A percentile compares a stretch with the other conserved stretches of the same genome.
phyloP scores from a whole-genome alignment of 257 asterid species.

The Vinca minor region DNA sequence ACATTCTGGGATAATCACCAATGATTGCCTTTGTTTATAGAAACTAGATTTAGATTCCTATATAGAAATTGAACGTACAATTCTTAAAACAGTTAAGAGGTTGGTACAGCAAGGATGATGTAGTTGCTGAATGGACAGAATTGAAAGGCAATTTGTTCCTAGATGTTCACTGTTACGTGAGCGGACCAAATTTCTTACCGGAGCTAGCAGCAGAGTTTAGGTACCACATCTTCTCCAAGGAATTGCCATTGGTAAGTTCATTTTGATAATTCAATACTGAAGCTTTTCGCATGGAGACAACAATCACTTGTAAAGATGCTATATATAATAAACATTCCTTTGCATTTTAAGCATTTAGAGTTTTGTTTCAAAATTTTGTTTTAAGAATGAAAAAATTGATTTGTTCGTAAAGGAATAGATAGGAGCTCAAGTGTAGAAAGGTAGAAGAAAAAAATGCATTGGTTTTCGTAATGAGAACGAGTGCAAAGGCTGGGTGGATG shows the following conservation, averaged over 20 bases:
- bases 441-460: too few species aligned
- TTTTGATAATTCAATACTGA: background rate
- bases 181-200: conserved; percentile 59
- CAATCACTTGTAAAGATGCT: background rate
- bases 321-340: background rate
- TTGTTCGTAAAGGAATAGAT: too few species aligned
- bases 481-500: too few species aligned
- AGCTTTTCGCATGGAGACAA: background rate
- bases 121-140: conserved; percentile 86
- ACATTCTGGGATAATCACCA: background rate
- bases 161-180: conserved; percentile 80
- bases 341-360: too few species aligned
- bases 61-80: too few species aligned
- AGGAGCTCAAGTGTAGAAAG: too few species aligned
- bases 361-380: too few species aligned
- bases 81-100: conserved; percentile 54
- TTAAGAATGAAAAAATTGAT: too few species aligned
- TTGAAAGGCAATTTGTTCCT: conserved; percentile 61
- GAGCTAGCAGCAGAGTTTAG: conserved; percentile 84
- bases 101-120: conserved; percentile 84
- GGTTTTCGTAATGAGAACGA: too few species aligned
- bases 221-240: conserved; percentile 90
- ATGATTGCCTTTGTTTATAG: background rate
- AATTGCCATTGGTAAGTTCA: conserved; percentile 70
- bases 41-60: background rate